A percentile compares a stretch with the other conserved stretches of the same genome.
Conservation (phyloP, 345 rosid species). For the Diplotaxis tenuifolia region DNA sequence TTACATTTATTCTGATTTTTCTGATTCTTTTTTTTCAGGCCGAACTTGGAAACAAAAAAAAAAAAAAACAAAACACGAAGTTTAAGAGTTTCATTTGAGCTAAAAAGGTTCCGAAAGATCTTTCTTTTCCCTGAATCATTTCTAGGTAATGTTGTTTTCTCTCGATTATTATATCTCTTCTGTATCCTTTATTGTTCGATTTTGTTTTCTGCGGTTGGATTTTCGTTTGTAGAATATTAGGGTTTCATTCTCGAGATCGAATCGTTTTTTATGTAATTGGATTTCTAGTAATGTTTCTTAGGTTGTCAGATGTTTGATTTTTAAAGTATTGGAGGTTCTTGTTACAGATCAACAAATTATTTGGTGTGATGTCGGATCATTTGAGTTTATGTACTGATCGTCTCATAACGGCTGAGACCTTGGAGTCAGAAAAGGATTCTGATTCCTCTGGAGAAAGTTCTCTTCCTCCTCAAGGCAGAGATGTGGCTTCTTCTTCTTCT, state of each 20-base stretch:
- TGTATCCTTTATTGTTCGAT: neutral
- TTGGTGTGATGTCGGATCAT: constrained; percentile 72
- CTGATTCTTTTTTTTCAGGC: constrained; percentile 10
- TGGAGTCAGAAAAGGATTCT: constrained; percentile 32
- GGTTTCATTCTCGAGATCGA: constrained; percentile 30
- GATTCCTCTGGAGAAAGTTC: constrained; percentile 46
- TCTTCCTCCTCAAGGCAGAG: constrained; percentile 27
- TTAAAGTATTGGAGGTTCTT: neutral
- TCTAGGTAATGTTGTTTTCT: constrained; percentile 21
- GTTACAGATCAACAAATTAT: constrained; percentile 21
- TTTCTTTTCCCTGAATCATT: neutral
- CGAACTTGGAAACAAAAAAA: constrained; percentile 11
- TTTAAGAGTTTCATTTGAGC: constrained; percentile 20
- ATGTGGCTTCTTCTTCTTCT: constrained; percentile 30
- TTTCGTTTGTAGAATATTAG: constrained; percentile 16
- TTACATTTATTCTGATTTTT: constrained; percentile 4
- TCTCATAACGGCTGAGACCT: constrained; percentile 46
- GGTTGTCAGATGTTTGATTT: neutral
- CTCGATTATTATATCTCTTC: neutral
- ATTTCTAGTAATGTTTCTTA: neutral
- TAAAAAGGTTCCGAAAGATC: constrained; percentile 11
- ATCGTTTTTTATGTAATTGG: neutral
- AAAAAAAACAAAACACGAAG: constrained; percentile 2
- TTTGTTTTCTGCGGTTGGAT: constrained; percentile 12
- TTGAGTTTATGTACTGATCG: constrained; percentile 67